Evolutionary conservation across 2,329 filamentous ascomycete species (phyloP).

Genomic region (Ophiostoma ulmi): DNA sequence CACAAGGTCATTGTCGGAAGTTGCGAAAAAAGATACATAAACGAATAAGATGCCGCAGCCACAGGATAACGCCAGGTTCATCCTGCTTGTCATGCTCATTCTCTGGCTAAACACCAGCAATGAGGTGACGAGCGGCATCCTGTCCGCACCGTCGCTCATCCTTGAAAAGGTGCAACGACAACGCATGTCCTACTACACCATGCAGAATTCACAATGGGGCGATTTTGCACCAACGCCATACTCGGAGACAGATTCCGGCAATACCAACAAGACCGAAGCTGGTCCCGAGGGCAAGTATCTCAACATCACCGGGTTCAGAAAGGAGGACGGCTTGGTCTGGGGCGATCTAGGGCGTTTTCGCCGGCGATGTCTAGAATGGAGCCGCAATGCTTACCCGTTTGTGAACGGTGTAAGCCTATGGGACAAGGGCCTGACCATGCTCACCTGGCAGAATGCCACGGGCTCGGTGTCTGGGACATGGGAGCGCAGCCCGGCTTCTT

Average conservation of each 20-base stretch:
- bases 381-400: constrained; percentile 44
- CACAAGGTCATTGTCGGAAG: background rate
- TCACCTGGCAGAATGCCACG: constrained; percentile 73
- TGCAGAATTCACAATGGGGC: constrained; percentile 55
- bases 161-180: constrained; percentile 48
- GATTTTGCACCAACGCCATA: constrained; percentile 48
- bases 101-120: constrained; percentile 43
- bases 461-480: constrained; percentile 73
- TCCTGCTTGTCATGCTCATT: constrained; percentile 40
- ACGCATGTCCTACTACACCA: constrained; percentile 46
- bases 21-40: background rate
- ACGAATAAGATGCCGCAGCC: constrained; percentile 41
- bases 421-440: constrained; percentile 33
- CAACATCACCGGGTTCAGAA: constrained; percentile 72
- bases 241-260: constrained; percentile 23
- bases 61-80: constrained; percentile 42
- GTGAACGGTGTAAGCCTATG: constrained; percentile 30
- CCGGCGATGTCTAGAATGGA: constrained; percentile 58
- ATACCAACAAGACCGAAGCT: constrained; percentile 27
- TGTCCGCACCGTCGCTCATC: constrained; percentile 40
- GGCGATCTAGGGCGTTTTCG: constrained; percentile 63
- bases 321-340: constrained; percentile 74
- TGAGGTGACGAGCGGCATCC: constrained; percentile 40
- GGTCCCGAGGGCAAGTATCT: constrained; percentile 42
- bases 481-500: constrained; percentile 53